These are phyloP conservation scores for Erigeron canadensis DNA, from an alignment of 129 eudicot genomes.

Conservation along the genomic window DNA sequence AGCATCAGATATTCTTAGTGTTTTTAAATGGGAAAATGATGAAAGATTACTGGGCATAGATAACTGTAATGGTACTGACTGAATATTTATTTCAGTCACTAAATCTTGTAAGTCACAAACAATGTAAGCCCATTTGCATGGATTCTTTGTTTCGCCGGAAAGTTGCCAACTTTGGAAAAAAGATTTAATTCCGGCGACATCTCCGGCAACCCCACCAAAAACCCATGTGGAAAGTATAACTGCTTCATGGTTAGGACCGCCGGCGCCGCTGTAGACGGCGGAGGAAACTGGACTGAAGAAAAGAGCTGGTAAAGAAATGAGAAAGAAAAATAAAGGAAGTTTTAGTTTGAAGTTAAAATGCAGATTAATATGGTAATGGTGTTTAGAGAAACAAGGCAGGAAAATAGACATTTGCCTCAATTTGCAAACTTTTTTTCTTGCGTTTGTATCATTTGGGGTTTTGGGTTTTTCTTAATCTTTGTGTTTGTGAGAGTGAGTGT, in stretches of 20 bases:
- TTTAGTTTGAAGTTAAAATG: slow-evolving; percentile 12
- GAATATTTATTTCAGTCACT: slow-evolving; percentile 49
- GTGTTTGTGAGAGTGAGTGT: slow-evolving; percentile 17
- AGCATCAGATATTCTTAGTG: slow-evolving; percentile 48
- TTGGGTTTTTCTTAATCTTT: slow-evolving; percentile 46
- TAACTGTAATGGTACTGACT: slow-evolving; percentile 45
- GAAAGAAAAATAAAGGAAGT: slow-evolving; percentile 11
- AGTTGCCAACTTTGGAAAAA: slow-evolving; percentile 43
- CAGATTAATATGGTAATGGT: slow-evolving; percentile 25
- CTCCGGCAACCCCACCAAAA: slow-evolving; percentile 8
- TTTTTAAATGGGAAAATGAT: slow-evolving; percentile 33
- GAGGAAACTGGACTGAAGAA: slow-evolving; percentile 21
- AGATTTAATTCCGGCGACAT: slow-evolving; percentile 3
- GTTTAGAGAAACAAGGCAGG: slow-evolving; percentile 40
- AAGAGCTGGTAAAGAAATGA: slow-evolving; percentile 17
- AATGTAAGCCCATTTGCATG: slow-evolving; percentile 69
- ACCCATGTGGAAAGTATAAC: slow-evolving; percentile 40
- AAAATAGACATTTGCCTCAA: slow-evolving; percentile 70
- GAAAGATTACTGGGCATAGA: slow-evolving; percentile 58
- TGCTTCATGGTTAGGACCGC: slow-evolving; percentile 40
- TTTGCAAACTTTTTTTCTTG: slow-evolving; percentile 62
- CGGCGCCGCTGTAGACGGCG: slow-evolving; percentile 23
- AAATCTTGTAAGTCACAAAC: slow-evolving; percentile 39
- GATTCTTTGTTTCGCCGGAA: slow-evolving; percentile 30
- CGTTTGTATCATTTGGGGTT: slow-evolving; percentile 63